Conservation (phyloP, 2,329 filamentous ascomycete genomes). For the Aspergillus luchuensis region DNA sequence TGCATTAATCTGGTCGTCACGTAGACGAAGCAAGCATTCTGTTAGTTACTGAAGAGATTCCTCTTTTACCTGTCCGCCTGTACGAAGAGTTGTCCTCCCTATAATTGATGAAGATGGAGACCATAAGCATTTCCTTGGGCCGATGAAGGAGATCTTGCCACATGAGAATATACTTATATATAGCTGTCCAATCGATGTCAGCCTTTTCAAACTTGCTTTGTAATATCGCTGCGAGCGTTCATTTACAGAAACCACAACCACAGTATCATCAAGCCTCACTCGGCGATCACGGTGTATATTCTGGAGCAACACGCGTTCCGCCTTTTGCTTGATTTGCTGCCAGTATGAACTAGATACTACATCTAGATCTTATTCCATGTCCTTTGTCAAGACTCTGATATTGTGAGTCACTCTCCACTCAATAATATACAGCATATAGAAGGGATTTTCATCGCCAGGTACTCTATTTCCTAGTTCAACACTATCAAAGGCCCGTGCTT, state of each 20-base stretch:
- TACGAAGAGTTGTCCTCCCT: constrained; percentile 18
- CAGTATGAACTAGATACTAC: constrained; percentile 4
- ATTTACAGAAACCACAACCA: constrained; percentile 25
- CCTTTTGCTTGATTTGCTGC: constrained; percentile 14
- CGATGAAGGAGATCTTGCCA: constrained; percentile 23
- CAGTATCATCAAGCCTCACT: constrained; percentile 27
- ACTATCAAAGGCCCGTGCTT: too few species aligned
- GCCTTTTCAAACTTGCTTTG: background rate
- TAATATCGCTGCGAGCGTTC: background rate
- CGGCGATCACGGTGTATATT: constrained; percentile 24
- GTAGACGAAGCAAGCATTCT: constrained; percentile 31
- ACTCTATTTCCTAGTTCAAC: background rate
- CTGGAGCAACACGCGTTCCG: constrained; percentile 18
- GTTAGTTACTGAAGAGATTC: constrained; percentile 19
- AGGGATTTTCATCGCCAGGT: background rate
- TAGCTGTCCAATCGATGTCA: constrained; percentile 25
- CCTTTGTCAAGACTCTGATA: constrained; percentile 8
- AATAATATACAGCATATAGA: background rate
- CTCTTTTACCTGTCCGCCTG: background rate
- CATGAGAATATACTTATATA: constrained; percentile 25
- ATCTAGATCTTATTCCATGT: constrained; percentile 12
- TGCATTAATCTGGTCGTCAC: constrained; percentile 26
- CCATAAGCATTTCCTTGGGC: constrained; percentile 24
- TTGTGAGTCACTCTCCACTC: constrained; percentile 11
- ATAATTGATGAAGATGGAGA: constrained; percentile 31